Evolutionary conservation across 371 early-diverging fungal genomes (phyloP).

Genomic region (Rhizopus stolonifer): DNA sequence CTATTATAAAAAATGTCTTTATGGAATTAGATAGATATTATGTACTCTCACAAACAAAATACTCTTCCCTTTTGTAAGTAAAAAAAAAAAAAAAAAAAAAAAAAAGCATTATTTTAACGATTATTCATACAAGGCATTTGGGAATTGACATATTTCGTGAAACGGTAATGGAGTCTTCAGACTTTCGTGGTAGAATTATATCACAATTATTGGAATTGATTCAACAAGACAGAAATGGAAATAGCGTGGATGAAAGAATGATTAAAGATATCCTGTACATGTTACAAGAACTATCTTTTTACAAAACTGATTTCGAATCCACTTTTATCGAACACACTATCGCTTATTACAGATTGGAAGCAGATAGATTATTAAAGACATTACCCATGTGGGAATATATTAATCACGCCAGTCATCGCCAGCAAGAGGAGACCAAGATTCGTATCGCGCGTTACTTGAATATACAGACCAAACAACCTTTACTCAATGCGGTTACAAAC

Average conservation of each 20-base stretch:
- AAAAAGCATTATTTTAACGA: neutral
- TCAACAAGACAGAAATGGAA: conserved; percentile 41
- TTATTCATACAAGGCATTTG: conserved; percentile 2
- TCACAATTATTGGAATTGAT: conserved; percentile 12
- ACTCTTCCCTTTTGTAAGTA: conserved; percentile 68
- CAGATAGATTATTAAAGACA: conserved; percentile 44
- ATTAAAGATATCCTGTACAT: conserved; percentile 71
- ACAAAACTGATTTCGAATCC: conserved; percentile 67
- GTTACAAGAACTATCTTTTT: conserved; percentile 76
- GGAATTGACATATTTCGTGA: conserved; percentile 18
- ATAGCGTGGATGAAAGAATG: conserved; percentile 52
- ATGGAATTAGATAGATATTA: conserved; percentile 91
- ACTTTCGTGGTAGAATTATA: conserved; percentile 7
- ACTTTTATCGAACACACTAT: conserved; percentile 63
- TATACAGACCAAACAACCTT: conserved; percentile 60
- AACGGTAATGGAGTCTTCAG: conserved; percentile 6
- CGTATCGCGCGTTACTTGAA: conserved; percentile 65
- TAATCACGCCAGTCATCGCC: conserved; percentile 60
- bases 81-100: too few relatives aligned
- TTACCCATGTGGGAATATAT: conserved; percentile 62
- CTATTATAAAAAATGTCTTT: conserved; percentile 80
- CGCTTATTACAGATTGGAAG: conserved; percentile 68
- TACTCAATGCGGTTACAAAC: conserved; percentile 60
- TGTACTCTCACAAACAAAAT: conserved; percentile 68
- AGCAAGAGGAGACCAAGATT: conserved; percentile 63